Conservation (phyloP, 345 rosid species). For the Pistacia integerrima region DNA sequence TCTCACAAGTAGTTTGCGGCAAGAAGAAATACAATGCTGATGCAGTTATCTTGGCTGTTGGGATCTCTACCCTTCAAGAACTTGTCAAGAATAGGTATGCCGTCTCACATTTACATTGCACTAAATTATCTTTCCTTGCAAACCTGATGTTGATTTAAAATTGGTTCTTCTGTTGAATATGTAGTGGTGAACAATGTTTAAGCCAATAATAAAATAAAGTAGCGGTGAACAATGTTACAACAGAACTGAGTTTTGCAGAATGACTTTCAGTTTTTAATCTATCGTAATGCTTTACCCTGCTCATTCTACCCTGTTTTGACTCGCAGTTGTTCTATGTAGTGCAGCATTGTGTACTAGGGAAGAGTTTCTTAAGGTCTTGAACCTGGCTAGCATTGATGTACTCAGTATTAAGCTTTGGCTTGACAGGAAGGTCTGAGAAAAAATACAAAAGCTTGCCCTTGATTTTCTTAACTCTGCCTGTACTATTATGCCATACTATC, state of each 20-base stretch:
- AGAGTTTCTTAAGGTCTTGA: constrained; percentile 63
- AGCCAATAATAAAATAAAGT: too few species aligned
- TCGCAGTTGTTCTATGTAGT: constrained; percentile 41
- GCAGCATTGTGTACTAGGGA: constrained; percentile 51
- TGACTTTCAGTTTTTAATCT: neutral
- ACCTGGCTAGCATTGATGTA: constrained; percentile 47
- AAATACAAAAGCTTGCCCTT: neutral
- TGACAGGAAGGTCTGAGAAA: constrained; percentile 49
- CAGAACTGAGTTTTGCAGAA: too few species aligned
- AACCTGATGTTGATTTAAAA: neutral
- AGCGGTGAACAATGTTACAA: too few species aligned
- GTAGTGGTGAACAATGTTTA: neutral
- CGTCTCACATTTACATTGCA: neutral
- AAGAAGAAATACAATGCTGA: constrained; percentile 39
- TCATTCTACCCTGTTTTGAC: constrained; percentile 25
- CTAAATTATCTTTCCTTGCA: neutral
- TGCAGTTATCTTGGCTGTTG: constrained; percentile 59
- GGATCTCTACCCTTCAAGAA: constrained; percentile 52
- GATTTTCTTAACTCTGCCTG: too few species aligned
- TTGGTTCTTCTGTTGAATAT: neutral
- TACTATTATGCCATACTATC: too few species aligned
- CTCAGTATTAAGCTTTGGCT: constrained; percentile 44
- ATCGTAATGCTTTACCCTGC: neutral
- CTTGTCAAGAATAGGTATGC: constrained; percentile 51
- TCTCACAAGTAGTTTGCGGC: constrained; percentile 51